A percentile compares a stretch with the other conserved stretches of the same genome.
Conservation (phyloP, 2,329 filamentous ascomycete genomes). For the Microcera coccophila region DNA sequence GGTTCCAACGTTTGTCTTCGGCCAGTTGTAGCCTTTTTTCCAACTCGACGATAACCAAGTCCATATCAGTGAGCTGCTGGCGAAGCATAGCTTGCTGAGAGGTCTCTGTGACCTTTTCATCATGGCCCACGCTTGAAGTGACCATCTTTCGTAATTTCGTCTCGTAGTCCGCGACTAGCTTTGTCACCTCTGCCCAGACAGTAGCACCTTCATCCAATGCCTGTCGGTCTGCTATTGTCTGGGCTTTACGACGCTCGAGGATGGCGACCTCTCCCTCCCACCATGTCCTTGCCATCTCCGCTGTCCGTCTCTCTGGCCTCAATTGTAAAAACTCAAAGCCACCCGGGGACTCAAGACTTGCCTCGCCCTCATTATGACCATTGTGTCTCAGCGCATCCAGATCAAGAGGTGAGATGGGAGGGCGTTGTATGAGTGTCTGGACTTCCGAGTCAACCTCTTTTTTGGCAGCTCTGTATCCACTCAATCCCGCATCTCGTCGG, state of each 20-base stretch:
- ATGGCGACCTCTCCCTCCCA: constrained; percentile 61
- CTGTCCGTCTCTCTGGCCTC: constrained; percentile 60
- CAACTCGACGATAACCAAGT: constrained; percentile 51
- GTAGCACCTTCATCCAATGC: constrained; percentile 65
- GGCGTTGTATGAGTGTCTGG: constrained; percentile 53
- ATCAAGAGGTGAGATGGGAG: constrained; percentile 53
- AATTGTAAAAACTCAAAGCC: constrained; percentile 57
- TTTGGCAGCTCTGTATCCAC: constrained; percentile 65
- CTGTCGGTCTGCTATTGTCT: constrained; percentile 57
- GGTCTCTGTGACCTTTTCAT: constrained; percentile 29
- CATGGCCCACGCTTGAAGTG: constrained; percentile 27
- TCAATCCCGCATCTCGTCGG: constrained; percentile 65
- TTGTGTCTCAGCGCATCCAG: constrained; percentile 36
- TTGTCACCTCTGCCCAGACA: constrained; percentile 62
- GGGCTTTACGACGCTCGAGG: constrained; percentile 51
- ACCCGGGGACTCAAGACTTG: constrained; percentile 28
- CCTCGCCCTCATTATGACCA: constrained; percentile 11
- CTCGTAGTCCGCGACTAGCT: constrained; percentile 62
- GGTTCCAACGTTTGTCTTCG: constrained; percentile 64
- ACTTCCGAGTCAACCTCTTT: constrained; percentile 63
- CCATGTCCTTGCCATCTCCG: constrained; percentile 67
- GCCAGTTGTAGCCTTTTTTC: constrained; percentile 52
- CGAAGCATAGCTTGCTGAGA: constrained; percentile 39
- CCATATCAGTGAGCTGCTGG: constrained; percentile 54
- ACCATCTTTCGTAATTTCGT: constrained; percentile 56